Conservation (phyloP, 1,284 basidiomycete species). For the Sutorius eximius region DNA sequence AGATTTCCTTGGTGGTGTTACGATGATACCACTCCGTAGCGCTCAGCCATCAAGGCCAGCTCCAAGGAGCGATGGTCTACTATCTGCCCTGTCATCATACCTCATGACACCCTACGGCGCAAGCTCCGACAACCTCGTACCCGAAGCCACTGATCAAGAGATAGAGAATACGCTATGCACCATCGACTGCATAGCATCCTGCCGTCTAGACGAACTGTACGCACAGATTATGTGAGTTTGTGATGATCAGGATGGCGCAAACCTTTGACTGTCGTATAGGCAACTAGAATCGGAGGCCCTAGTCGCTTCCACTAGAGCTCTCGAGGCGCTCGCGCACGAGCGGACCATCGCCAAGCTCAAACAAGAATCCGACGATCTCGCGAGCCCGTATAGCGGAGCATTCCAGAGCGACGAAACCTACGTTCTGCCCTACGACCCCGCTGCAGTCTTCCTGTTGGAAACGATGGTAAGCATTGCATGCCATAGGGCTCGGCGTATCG, state of each 20-base stretch:
- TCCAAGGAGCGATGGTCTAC: slow-evolving; percentile 78
- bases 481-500: slow-evolving; percentile 74
- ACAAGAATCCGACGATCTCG: slow-evolving; percentile 60
- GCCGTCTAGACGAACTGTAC: slow-evolving; percentile 92
- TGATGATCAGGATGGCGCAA: background rate
- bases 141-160: slow-evolving; percentile 85
- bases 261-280: slow-evolving; percentile 42
- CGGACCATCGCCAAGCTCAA: slow-evolving; percentile 75
- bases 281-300: slow-evolving; percentile 77
- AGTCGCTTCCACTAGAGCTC: slow-evolving; percentile 77
- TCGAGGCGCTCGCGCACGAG: slow-evolving; percentile 90
- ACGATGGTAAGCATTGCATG: slow-evolving; percentile 88
- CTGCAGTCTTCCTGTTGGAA: slow-evolving; percentile 91
- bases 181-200: slow-evolving; percentile 93
- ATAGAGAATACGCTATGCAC: slow-evolving; percentile 94
- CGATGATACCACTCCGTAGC: slow-evolving; percentile 85
- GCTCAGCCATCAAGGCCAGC: slow-evolving; percentile 66
- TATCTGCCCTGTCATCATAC: slow-evolving; percentile 95
- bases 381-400: slow-evolving; percentile 34
- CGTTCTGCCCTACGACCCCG: slow-evolving; percentile 87
- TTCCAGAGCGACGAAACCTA: slow-evolving; percentile 43
- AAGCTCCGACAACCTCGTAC: slow-evolving; percentile 69
- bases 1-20: slow-evolving; percentile 89
- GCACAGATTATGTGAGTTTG: slow-evolving; percentile 81
- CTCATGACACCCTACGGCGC: slow-evolving; percentile 90